These are phyloP conservation scores for Exobasidium rhododendri DNA, from an alignment of 1,284 basidiomycete genomes.

Conservation along the genomic window DNA sequence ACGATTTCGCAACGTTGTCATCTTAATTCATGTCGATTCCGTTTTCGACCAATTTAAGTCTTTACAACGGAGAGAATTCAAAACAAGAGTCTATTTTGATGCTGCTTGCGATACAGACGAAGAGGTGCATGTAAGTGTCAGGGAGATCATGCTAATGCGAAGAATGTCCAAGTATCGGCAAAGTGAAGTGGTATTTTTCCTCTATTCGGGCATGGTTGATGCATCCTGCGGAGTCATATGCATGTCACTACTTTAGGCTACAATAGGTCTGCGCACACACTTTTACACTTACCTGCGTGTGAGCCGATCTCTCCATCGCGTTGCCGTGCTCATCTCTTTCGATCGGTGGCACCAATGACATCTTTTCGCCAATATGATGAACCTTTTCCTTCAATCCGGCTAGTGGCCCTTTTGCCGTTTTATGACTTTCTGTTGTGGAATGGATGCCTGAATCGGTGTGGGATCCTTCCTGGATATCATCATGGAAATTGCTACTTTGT, in stretches of 20 bases:
- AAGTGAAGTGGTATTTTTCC: no score
- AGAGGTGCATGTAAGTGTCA: no score
- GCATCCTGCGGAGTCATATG: slow-evolving; percentile 21
- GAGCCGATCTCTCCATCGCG: slow-evolving; percentile 23
- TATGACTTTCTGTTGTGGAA: neutral
- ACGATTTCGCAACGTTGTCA: no score
- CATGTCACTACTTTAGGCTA: neutral
- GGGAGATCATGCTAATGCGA: no score
- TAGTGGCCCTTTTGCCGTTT: neutral
- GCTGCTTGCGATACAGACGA: no score
- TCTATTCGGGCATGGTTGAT: slow-evolving; percentile 33
- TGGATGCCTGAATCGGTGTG: neutral
- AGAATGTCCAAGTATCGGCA: no score
- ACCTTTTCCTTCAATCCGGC: slow-evolving; percentile 33
- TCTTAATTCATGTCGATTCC: no score
- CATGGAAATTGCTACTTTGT: slow-evolving; percentile 17
- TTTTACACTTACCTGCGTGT: slow-evolving; percentile 27
- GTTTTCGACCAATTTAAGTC: no score
- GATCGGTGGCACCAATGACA: slow-evolving; percentile 37
- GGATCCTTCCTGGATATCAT: neutral
- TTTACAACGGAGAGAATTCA: no score
- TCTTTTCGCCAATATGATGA: slow-evolving; percentile 37
- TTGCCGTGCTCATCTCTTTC: slow-evolving; percentile 19
- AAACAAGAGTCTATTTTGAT: no score
- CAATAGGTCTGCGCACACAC: neutral